Percentiles rank a stretch among this genome's conserved stretches.
These are phyloP conservation scores for Neurospora cerealis DNA, from an alignment of 495 filamentous ascomycete species.

Conservation along the genomic window DNA sequence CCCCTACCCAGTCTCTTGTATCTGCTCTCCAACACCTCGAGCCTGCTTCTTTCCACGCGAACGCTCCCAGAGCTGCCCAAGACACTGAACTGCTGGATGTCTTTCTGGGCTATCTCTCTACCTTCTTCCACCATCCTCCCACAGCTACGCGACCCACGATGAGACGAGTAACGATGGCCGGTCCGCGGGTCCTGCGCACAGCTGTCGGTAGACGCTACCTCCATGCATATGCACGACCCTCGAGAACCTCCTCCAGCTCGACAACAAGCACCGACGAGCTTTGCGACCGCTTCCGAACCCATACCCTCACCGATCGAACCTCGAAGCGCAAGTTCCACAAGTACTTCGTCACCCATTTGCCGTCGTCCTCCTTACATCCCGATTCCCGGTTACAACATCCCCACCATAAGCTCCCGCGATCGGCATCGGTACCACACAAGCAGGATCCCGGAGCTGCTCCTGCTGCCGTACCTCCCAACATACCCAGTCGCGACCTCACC, in stretches of 20 bases:
- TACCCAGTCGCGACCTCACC: conserved; percentile 67
- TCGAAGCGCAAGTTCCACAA: conserved; percentile 67
- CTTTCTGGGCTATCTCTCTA: conserved; percentile 38
- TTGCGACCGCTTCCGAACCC: conserved; percentile 1
- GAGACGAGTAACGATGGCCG: conserved; percentile 6
- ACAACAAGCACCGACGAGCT: not conserved
- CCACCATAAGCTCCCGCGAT: conserved; percentile 74
- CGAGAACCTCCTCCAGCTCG: conserved; percentile 3
- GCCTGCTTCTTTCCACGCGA: not conserved
- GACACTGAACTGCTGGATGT: conserved; percentile 21
- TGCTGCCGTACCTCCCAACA: conserved; percentile 44
- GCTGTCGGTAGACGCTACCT: conserved; percentile 10
- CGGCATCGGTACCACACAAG: conserved; percentile 72
- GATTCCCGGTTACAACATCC: conserved; percentile 57
- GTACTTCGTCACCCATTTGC: conserved; percentile 94
- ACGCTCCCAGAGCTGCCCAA: not conserved
- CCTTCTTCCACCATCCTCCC: conserved; percentile 31
- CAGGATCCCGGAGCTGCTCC: conserved; percentile 41
- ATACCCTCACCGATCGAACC: conserved; percentile 1
- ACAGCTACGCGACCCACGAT: conserved; percentile 1
- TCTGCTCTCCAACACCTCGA: conserved; percentile 1
- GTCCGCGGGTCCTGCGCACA: conserved; percentile 4
- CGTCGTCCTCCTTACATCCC: conserved; percentile 85
- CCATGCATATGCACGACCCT: conserved; percentile 2
- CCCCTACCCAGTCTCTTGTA: not conserved